A percentile compares a stretch with the other conserved stretches of the same genome.
Conservation (phyloP, 768 basidiomycete genomes). For the Suillus occidentalis region DNA sequence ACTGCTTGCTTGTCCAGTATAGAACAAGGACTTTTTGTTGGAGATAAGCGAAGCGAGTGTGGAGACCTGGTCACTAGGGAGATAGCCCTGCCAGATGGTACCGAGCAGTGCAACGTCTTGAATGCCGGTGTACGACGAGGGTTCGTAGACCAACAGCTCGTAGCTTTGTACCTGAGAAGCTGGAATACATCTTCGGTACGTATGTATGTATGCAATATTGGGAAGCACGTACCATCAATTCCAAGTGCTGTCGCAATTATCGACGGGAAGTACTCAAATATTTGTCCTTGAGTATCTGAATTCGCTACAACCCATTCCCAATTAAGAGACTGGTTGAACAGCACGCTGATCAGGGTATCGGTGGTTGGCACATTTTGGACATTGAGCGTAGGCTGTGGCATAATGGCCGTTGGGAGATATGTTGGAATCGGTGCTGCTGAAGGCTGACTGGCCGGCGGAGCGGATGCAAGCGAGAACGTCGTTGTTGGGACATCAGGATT, state of each 20-base stretch:
- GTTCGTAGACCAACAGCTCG: conserved; percentile 71
- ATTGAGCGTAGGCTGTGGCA: conserved; percentile 38
- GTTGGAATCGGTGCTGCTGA: conserved; percentile 47
- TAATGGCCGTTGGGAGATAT: conserved; percentile 59
- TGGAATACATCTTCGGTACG: conserved; percentile 33
- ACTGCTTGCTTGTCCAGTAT: conserved; percentile 45
- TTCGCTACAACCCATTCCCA: conserved; percentile 71
- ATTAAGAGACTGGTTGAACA: conserved; percentile 59
- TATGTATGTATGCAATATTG: conserved; percentile 18
- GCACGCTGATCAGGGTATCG: conserved; percentile 57
- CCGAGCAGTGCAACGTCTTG: conserved; percentile 50
- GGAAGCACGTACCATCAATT: conserved; percentile 37
- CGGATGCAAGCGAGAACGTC: conserved; percentile 24
- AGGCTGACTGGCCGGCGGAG: conserved; percentile 26
- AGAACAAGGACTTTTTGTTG: conserved; percentile 60
- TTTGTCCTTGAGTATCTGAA: conserved; percentile 62
- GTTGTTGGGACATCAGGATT: conserved; percentile 41
- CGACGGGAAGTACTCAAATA: conserved; percentile 70
- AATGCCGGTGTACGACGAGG: conserved; percentile 50
- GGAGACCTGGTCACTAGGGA: conserved; percentile 56
- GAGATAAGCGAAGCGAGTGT: conserved; percentile 67
- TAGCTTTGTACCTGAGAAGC: conserved; percentile 43
- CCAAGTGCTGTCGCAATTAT: conserved; percentile 47
- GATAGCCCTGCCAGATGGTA: conserved; percentile 73
- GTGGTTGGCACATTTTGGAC: conserved; percentile 33